Evolutionary conservation across 2,329 filamentous ascomycete species (phyloP), one percentile per base, ranked within the genome.

Genomic region (Coniochaeta prunicola): DNA sequence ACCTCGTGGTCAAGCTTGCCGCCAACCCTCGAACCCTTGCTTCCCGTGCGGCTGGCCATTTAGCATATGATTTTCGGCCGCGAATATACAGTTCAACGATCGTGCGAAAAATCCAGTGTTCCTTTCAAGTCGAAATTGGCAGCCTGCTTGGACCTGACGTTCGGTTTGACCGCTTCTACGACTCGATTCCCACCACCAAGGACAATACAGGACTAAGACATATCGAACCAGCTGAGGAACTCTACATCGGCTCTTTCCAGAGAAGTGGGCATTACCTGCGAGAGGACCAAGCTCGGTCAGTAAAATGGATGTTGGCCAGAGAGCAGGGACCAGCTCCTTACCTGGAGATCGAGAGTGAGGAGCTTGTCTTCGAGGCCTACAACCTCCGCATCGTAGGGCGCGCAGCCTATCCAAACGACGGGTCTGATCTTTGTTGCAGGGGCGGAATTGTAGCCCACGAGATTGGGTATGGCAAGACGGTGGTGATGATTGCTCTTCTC

Each of bases 381-480:
- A 69, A 70, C 30, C 42, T 76, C 5, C 70, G 75, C 3, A 59
- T 76, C 1, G 28, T 68, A 2, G 74, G 69, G 7, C 61, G 64
- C 6, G 74, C 72, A 1, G 57, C 59, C 4, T 60, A 67, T 55
- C 62, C 65, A 3, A 60, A 61, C 5, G 65, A 69, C 26, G 60
- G 58, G 8, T 48, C 50, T n/a, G 61, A 61, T 1, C 59, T 59
- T 48, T 59, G 63, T 66, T 53, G 64, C 36, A 66, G 65, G 3
- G 76, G 76, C 13, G 76, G 76, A 30, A 68, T 78, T 9, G 65
- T 77, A 7, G 76, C 75, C 1, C 75, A 78, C 48, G 70, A 77
- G 30, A 73, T 78, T 15, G 76, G 76, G 17, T 78, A 73, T 57
- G 76, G 76, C 1, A 79, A 79, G 64, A 79, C 76, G 0, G 68